Evolutionary conservation across 2,329 filamentous ascomycete genomes (phyloP).

Genomic region (Verruconis gallopava): DNA sequence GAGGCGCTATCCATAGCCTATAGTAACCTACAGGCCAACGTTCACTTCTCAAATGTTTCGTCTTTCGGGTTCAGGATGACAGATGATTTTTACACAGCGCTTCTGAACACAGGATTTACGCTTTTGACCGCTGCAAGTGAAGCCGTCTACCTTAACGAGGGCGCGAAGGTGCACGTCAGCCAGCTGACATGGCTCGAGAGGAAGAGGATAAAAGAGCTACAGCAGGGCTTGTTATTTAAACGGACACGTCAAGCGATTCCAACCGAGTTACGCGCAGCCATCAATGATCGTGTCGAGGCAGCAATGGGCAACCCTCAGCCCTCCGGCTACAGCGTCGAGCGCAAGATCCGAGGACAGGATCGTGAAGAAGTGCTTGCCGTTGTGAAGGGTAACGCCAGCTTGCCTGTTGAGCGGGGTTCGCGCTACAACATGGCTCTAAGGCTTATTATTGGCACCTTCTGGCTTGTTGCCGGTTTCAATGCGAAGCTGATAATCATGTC

Average conservation of each 20-base stretch:
- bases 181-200: conserved; percentile 77
- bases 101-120: conserved; percentile 75
- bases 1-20: conserved; percentile 61
- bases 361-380: conserved; percentile 16
- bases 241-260: conserved; percentile 27
- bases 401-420: neutral
- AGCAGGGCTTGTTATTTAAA: conserved; percentile 32
- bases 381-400: neutral
- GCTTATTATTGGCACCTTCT: conserved; percentile 63
- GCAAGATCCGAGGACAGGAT: conserved; percentile 43
- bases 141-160: conserved; percentile 90
- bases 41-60: conserved; percentile 55
- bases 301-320: neutral
- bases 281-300: conserved; percentile 18
- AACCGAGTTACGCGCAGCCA: conserved; percentile 28
- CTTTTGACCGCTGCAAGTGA: conserved; percentile 88
- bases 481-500: conserved; percentile 42
- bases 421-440: conserved; percentile 49
- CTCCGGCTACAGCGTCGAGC: conserved; percentile 53
- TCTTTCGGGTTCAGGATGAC: conserved; percentile 66
- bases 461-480: conserved; percentile 46
- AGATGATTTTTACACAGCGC: conserved; percentile 90
- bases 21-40: conserved; percentile 81
- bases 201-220: conserved; percentile 66
- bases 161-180: conserved; percentile 58